phyloP scores from a whole-genome alignment of 2,329 filamentous ascomycete genomes.

The Geosmithia morbida region DNA sequence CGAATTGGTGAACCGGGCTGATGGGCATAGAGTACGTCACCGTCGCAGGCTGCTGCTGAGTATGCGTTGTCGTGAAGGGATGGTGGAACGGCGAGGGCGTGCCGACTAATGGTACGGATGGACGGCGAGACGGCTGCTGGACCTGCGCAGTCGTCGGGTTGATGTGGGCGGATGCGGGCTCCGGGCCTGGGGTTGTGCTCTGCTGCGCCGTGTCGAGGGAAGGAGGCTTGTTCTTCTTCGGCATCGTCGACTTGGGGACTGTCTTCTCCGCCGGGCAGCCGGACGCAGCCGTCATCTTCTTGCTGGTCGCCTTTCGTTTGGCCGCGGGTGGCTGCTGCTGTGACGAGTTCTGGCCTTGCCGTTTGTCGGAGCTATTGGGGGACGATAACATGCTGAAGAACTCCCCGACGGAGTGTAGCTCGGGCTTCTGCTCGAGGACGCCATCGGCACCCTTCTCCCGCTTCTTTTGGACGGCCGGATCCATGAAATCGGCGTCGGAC shows the following conservation, averaged over 20 bases:
- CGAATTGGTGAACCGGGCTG: slow-evolving; percentile 29
- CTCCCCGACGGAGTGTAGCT: slow-evolving; percentile 87
- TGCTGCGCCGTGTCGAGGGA: not conserved
- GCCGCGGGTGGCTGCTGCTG: slow-evolving; percentile 2
- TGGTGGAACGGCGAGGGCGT: slow-evolving; percentile 21
- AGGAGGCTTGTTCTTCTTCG: slow-evolving; percentile 2
- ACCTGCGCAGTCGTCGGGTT: slow-evolving; percentile 4
- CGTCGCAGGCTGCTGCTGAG: slow-evolving; percentile 22
- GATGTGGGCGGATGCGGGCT: slow-evolving; percentile 7
- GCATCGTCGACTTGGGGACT: slow-evolving; percentile 1
- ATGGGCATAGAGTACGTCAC: slow-evolving; percentile 33
- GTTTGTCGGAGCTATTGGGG: slow-evolving; percentile 32
- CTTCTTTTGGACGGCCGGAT: slow-evolving; percentile 47
- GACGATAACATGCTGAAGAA: slow-evolving; percentile 76
- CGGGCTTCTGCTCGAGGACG: slow-evolving; percentile 74
- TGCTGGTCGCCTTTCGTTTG: slow-evolving; percentile 24
- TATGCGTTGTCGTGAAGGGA: slow-evolving; percentile 23
- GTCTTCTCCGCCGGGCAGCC: not conserved
- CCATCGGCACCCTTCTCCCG: slow-evolving; percentile 76
- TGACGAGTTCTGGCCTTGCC: not conserved
- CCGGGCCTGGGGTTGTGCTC: not conserved
- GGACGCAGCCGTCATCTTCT: slow-evolving; percentile 12
- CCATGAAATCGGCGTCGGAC: slow-evolving; percentile 68
- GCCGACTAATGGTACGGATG: slow-evolving; percentile 23
- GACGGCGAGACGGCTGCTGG: slow-evolving; percentile 18